Evolutionary conservation across 176 grass and related monocot species (phyloP).

Genomic region (Oryza punctata): DNA sequence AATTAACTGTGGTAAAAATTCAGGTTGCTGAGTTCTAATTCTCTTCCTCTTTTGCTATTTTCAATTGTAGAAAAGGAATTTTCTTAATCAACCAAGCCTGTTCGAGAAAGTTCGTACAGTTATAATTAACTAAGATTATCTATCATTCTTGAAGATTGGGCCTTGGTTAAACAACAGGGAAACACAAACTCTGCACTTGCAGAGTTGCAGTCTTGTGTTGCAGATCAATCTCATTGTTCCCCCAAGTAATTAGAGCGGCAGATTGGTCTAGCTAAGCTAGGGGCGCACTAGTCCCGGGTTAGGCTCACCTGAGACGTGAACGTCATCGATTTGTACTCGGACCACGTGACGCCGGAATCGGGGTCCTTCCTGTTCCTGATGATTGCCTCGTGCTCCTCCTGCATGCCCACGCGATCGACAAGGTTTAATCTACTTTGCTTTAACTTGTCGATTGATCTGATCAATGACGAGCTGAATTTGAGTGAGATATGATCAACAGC

Average conservation of each 20-base stretch:
- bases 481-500: not conserved
- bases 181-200: conserved; percentile 15
- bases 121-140: conserved; percentile 30
- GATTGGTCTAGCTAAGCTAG: conserved; percentile 26
- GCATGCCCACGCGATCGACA: conserved; percentile 41
- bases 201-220: not conserved
- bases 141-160: conserved; percentile 10
- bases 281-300: conserved; percentile 4
- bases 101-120: not conserved
- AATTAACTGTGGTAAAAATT: not conserved
- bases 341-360: conserved; percentile 65
- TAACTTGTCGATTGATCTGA: not conserved
- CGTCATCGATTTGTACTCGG: conserved; percentile 86
- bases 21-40: not conserved
- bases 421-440: conserved; percentile 3
- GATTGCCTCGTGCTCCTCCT: conserved; percentile 86
- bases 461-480: not conserved
- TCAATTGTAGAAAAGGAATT: not conserved
- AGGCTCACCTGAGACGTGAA: conserved; percentile 77
- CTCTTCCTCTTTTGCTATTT: not conserved
- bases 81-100: not conserved
- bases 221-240: conserved; percentile 24
- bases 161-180: conserved; percentile 7
- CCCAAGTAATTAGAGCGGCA: not conserved
- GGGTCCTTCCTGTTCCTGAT: conserved; percentile 60